A percentile compares a stretch with the other conserved stretches of the same genome.
Evolutionary conservation across 2,329 filamentous ascomycete species (phyloP).

Genomic region (Ophidiomyces ophidiicola): DNA sequence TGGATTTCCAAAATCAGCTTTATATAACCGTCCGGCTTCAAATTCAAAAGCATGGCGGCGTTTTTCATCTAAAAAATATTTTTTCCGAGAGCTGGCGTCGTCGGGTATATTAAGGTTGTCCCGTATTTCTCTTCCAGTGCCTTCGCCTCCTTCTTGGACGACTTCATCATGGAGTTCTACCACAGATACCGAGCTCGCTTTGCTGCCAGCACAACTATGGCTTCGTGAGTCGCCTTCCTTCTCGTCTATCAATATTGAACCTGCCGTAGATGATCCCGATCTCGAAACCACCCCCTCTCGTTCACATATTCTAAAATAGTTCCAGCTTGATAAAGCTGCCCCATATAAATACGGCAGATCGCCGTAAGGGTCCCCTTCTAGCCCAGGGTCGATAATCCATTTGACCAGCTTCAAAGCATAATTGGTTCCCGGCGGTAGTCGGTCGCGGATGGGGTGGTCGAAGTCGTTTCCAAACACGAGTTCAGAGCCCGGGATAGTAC

Average conservation of each 20-base stretch:
- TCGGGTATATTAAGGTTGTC: conserved; percentile 41
- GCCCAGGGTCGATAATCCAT: conserved; percentile 80
- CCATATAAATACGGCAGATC: conserved; percentile 81
- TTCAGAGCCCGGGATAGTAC: conserved; percentile 52
- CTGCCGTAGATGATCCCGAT: conserved; percentile 10
- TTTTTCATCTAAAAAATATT: conserved; percentile 46
- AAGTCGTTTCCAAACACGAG: conserved; percentile 95
- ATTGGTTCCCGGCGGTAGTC: conserved; percentile 73
- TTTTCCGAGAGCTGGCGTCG: conserved; percentile 44
- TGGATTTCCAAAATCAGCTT: conserved; percentile 73
- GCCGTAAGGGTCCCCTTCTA: conserved; percentile 81
- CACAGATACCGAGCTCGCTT: conserved; percentile 16
- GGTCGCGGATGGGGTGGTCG: conserved; percentile 75
- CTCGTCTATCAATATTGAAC: not conserved
- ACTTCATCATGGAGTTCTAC: conserved; percentile 40
- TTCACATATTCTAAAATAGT: conserved; percentile 55
- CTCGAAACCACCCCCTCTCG: conserved; percentile 19
- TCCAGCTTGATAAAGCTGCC: conserved; percentile 67
- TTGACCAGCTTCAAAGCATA: conserved; percentile 75
- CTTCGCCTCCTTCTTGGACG: conserved; percentile 56
- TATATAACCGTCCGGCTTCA: conserved; percentile 49
- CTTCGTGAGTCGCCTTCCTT: not conserved
- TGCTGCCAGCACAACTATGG: conserved; percentile 9
- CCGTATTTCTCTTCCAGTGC: conserved; percentile 40
- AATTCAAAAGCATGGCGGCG: conserved; percentile 48